Conservation (phyloP, 148 eudicot species). For the Spergularia bocconei region DNA sequence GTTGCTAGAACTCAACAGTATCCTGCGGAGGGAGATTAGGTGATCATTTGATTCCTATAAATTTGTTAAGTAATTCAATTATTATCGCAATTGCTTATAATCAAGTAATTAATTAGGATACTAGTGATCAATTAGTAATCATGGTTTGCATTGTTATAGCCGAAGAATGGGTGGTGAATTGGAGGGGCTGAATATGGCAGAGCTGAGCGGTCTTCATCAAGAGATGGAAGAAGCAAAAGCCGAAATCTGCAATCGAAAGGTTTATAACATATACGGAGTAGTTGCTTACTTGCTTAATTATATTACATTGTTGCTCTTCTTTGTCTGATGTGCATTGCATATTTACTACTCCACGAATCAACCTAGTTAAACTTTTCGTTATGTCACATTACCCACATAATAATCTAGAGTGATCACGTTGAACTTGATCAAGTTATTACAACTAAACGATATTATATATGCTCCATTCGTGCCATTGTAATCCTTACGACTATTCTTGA, state of each 20-base stretch:
- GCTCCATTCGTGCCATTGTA: too few species aligned
- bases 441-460: too few species aligned
- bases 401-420: too few species aligned
- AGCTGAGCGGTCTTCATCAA: slow-evolving; percentile 43
- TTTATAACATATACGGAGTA: slow-evolving; percentile 16
- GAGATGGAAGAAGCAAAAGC: slow-evolving; percentile 37
- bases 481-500: too few species aligned
- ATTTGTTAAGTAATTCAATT: not conserved
- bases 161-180: slow-evolving; percentile 56
- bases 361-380: too few species aligned
- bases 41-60: not conserved
- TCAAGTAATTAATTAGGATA: too few species aligned
- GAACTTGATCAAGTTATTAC: too few species aligned
- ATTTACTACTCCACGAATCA: too few species aligned
- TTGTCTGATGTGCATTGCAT: too few species aligned
- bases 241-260: slow-evolving; percentile 51
- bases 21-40: slow-evolving; percentile 25
- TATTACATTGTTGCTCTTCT: not conserved
- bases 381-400: too few species aligned
- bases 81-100: not conserved
- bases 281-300: not conserved
- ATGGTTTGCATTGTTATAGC: slow-evolving; percentile 21
- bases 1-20: slow-evolving; percentile 15
- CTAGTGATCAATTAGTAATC: not conserved
- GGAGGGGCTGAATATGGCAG: slow-evolving; percentile 29